Evolutionary conservation across 2,329 filamentous ascomycete species (phyloP), one percentile per base, ranked within the genome.

Genomic region (Epichloe elymi): DNA sequence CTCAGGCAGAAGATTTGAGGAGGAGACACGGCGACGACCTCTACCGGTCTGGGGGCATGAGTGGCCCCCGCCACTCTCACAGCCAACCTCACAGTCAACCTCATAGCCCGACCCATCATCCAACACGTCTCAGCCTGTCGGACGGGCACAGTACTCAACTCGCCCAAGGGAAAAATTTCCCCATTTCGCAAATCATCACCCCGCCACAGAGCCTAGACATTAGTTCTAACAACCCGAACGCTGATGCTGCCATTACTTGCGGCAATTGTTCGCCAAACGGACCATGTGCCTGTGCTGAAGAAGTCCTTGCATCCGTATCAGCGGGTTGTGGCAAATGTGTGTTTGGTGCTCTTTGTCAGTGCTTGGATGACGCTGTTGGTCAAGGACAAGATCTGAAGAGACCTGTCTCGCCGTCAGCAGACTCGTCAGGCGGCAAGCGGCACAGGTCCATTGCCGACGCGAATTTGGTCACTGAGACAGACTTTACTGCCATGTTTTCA

Each of bases 401-500:
- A 40, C 69, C 75, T 2, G 63, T 67, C 2, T 78, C 76, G 2
- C 71, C 71, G 1, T 69, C 71, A 1, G 64, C 62, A 4, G 52
- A 63, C 15, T 64, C 59, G 0, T 70, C 73, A 0, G 65, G 69
- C 2, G 78, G 78, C 55, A 86, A 85, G 63, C 75, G 78, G 36
- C 73, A 73, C 41, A 75, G 75, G 19, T 65, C 74, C 11, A 59
- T 49, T 33, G 42, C 38, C n/a, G 46, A 48, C 43, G 46, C 53
- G 46, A 66, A 72, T 48, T 82, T 86, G 50, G 69, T 73, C 50
- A 75, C 81, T 56, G 86, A 89, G 67, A 83, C 83, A 44, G 85
- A 90, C 63, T 89, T 89, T 58, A 88, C 86, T 5, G 67, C 76
- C 54, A 75, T 80, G 57, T 85, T 85, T 61, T 70, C 77, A 51